Evolutionary conservation across 768 basidiomycete species (phyloP).

Genomic region (Clitopilus passeckerianus): DNA sequence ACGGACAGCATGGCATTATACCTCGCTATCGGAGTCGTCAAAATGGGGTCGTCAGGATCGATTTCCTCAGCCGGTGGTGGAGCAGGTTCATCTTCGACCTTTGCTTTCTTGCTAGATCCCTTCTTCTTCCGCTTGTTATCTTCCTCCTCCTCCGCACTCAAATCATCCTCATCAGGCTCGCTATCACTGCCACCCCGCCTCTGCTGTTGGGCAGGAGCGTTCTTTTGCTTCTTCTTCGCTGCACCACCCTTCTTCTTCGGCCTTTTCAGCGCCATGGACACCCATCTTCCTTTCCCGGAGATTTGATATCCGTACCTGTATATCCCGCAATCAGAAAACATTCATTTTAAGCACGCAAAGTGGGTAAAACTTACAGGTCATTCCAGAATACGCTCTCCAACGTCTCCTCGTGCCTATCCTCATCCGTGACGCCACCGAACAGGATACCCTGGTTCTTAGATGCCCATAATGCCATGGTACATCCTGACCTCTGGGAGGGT

Average conservation of each 20-base stretch:
- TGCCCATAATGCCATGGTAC: conserved; percentile 82
- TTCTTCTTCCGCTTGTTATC: not conserved
- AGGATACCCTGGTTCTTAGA: conserved; percentile 66
- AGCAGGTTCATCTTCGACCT: not conserved
- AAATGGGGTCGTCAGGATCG: conserved; percentile 61
- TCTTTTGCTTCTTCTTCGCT: conserved; percentile 39
- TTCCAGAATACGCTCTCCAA: conserved; percentile 86
- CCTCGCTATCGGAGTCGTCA: conserved; percentile 61
- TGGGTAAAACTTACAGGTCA: conserved; percentile 54
- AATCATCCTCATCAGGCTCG: conserved; percentile 13
- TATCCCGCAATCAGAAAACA: not conserved
- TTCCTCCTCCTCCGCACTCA: conserved; percentile 9
- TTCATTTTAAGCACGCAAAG: not conserved
- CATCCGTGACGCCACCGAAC: conserved; percentile 87
- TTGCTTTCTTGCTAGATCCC: not conserved
- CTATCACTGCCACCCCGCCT: not conserved
- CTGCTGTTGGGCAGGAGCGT: conserved; percentile 10
- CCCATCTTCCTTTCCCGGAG: conserved; percentile 71
- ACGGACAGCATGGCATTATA: conserved; percentile 91
- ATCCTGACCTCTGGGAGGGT: conserved; percentile 71
- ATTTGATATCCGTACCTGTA: conserved; percentile 75
- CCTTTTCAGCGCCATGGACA: conserved; percentile 70
- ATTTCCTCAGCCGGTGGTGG: conserved; percentile 18
- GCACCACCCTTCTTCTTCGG: conserved; percentile 50
- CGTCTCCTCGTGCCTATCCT: conserved; percentile 79